Conservation (phyloP, 306 rosid genomes). For the Sechiopsis laciniata region DNA sequence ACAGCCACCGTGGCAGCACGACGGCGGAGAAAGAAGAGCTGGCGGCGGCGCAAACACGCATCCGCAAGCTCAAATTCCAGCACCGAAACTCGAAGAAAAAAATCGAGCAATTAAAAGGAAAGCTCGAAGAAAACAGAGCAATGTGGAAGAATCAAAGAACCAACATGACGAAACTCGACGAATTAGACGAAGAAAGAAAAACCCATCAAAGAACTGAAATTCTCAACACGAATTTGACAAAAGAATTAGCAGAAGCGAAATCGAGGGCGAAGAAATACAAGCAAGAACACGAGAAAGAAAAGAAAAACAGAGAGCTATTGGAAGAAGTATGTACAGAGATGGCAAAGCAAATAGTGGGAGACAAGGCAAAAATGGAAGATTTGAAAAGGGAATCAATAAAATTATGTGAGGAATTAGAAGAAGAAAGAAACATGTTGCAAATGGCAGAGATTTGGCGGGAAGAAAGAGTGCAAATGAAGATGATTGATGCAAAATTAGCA, state of each 20-base stretch:
- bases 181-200: slow-evolving; percentile 41
- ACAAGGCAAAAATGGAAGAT: slow-evolving; percentile 33
- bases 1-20: slow-evolving; percentile 13
- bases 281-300: slow-evolving; percentile 43
- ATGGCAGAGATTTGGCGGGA: slow-evolving; percentile 62
- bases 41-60: too few relatives aligned
- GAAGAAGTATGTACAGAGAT: slow-evolving; percentile 43
- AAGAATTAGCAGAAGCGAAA: slow-evolving; percentile 38
- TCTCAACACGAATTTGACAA: slow-evolving; percentile 31
- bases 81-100: slow-evolving; percentile 34
- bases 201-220: slow-evolving; percentile 30
- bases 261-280: slow-evolving; percentile 26
- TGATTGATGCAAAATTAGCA: slow-evolving; percentile 50
- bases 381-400: slow-evolving; percentile 34
- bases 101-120: slow-evolving; percentile 26
- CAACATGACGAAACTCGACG: neutral
- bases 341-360: slow-evolving; percentile 38
- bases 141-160: slow-evolving; percentile 24
- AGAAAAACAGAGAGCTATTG: slow-evolving; percentile 33
- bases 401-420: slow-evolving; percentile 39
- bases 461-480: slow-evolving; percentile 64
- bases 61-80: too few relatives aligned
- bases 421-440: slow-evolving; percentile 62
- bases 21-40: neutral
- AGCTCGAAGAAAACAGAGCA: slow-evolving; percentile 36